Conservation (phyloP, 1,284 basidiomycete species). For the Anthracocystis panici-leucophaei region DNA sequence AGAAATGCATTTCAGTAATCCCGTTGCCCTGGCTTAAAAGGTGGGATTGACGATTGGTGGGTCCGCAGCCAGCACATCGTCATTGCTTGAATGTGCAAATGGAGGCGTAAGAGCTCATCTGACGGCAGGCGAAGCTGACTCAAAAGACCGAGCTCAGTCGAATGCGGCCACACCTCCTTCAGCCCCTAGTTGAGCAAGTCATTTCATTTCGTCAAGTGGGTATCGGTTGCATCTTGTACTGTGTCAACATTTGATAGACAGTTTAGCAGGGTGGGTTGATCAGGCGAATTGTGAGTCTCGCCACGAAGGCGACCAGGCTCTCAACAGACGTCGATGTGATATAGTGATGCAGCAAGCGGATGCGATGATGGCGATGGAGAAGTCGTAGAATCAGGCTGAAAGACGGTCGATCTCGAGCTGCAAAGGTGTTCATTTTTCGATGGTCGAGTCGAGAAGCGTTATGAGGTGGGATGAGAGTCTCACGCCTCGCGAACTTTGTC, state of each 20-base stretch:
- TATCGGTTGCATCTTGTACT: neutral
- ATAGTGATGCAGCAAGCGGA: neutral
- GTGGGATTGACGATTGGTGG: constrained; percentile 2
- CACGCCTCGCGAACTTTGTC: constrained; percentile 26
- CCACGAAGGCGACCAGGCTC: neutral
- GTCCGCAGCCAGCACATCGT: neutral
- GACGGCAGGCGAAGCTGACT: neutral
- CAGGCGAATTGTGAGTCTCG: neutral
- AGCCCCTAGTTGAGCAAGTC: neutral
- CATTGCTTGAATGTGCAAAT: neutral
- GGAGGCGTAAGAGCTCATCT: neutral
- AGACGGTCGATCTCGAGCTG: neutral
- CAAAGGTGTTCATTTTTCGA: too few species aligned
- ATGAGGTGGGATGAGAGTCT: constrained; percentile 32
- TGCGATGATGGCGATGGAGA: neutral
- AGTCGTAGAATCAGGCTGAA: neutral
- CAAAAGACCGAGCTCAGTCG: neutral
- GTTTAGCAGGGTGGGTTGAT: neutral
- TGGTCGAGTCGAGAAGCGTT: neutral
- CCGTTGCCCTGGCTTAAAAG: neutral
- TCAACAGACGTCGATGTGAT: neutral
- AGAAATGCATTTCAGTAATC: neutral
- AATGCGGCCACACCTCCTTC: neutral
- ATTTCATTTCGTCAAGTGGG: constrained; percentile 3
- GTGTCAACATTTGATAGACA: neutral